These are phyloP conservation scores for Puccinia horiana DNA, from an alignment of 1,284 basidiomycete genomes.

Conservation along the genomic window DNA sequence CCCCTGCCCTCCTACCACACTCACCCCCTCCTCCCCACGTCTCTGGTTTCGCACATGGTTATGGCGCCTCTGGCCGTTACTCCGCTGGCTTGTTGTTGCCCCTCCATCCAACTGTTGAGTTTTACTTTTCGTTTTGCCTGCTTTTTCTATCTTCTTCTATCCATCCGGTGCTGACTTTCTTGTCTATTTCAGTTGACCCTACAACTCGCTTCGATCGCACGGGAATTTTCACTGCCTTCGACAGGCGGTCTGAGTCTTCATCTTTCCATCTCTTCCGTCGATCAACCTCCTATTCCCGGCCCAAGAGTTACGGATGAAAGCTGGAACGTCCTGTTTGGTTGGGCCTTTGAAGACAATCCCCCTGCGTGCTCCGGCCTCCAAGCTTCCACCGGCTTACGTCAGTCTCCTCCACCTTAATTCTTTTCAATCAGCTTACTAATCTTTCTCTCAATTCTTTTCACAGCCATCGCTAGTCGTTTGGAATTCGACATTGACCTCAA, in stretches of 20 bases:
- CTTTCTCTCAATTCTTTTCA: background rate
- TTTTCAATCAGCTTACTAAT: background rate
- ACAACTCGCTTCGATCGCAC: slow-evolving; percentile 72
- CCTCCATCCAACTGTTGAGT: slow-evolving; percentile 70
- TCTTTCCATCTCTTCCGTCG: slow-evolving; percentile 56
- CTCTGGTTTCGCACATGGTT: slow-evolving; percentile 60
- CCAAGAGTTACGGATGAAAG: slow-evolving; percentile 75
- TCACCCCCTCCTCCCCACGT: slow-evolving; percentile 68
- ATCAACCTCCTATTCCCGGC: slow-evolving; percentile 65
- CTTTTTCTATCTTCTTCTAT: background rate
- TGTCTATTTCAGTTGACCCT: slow-evolving; percentile 67
- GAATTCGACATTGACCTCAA: slow-evolving; percentile 75
- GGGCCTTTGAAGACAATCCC: slow-evolving; percentile 59
- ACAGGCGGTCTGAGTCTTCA: slow-evolving; percentile 72
- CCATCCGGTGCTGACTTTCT: background rate
- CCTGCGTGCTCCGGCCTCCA: slow-evolving; percentile 51
- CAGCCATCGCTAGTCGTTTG: slow-evolving; percentile 68
- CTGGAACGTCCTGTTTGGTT: slow-evolving; percentile 66
- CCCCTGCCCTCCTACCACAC: slow-evolving; percentile 66
- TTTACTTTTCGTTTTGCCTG: background rate
- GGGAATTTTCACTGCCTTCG: slow-evolving; percentile 76
- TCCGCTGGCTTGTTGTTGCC: slow-evolving; percentile 73
- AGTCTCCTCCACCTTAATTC: background rate
- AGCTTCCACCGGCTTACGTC: background rate
- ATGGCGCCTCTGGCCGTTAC: slow-evolving; percentile 67